Evolutionary conservation across 2,329 filamentous ascomycete species (phyloP).

Genomic region (Paramyrothecium sp.): DNA sequence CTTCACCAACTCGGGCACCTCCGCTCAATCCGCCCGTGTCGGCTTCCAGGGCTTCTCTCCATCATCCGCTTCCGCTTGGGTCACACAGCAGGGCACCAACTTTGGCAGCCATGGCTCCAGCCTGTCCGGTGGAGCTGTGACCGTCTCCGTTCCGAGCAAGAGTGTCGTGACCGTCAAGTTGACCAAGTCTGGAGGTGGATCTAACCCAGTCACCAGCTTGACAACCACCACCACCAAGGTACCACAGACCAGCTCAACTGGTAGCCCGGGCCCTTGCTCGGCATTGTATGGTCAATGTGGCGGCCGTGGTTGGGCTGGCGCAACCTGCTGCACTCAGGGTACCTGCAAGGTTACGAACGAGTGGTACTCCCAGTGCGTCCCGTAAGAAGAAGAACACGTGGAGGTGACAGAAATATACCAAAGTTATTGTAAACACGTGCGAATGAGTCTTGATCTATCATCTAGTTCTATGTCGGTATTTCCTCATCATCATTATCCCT

Average conservation of each 20-base stretch:
- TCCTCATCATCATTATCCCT: no score
- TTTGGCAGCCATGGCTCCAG: conserved; percentile 14
- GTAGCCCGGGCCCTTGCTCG: not conserved
- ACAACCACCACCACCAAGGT: not conserved
- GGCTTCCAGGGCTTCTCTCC: conserved; percentile 25
- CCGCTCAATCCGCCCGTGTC: conserved; percentile 22
- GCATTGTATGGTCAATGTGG: not conserved
- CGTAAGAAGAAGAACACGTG: not conserved
- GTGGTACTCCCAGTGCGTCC: not conserved
- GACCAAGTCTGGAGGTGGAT: conserved; percentile 1
- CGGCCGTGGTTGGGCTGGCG: not conserved
- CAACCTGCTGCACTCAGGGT: not conserved
- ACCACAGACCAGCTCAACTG: not conserved
- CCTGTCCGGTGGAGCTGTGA: conserved; percentile 13
- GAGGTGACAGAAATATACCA: no score
- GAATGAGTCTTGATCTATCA: no score
- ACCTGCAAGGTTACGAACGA: not conserved
- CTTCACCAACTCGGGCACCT: conserved; percentile 28
- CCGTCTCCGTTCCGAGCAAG: conserved; percentile 17
- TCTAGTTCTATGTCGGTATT: no score
- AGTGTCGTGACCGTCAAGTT: conserved; percentile 20
- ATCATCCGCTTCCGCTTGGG: conserved; percentile 26
- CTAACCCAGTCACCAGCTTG: not conserved
- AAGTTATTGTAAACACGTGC: no score
- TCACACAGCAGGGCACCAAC: conserved; percentile 31